Conservation (phyloP, 306 rosid genomes). For the Abrus pulchellus region DNA sequence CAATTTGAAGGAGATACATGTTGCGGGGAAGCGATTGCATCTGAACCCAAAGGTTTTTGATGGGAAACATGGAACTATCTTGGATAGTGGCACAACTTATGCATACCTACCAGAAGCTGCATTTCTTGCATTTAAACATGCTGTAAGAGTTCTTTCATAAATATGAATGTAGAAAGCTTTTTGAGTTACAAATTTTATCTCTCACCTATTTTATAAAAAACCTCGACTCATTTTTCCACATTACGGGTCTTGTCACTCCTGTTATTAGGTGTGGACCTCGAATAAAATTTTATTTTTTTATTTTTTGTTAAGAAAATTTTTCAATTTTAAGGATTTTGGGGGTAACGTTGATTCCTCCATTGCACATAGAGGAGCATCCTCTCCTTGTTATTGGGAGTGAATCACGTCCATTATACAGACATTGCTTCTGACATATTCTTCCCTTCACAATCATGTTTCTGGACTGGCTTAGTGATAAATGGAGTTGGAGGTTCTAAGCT, state of each 20-base stretch:
- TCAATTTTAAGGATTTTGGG: neutral
- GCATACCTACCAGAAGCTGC: conserved; percentile 87
- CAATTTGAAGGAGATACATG: conserved; percentile 89
- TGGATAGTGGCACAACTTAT: conserved; percentile 98
- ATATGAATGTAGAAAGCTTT: conserved; percentile 4
- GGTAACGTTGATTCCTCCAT: conserved; percentile 7
- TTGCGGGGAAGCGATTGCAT: conserved; percentile 82
- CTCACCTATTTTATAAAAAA: conserved; percentile 7
- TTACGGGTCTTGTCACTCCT: neutral
- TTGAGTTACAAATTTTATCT: conserved; percentile 10
- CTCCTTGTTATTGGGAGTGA: conserved; percentile 37
- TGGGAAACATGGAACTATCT: conserved; percentile 81
- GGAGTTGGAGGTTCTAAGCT: conserved; percentile 19
- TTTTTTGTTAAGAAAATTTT: neutral
- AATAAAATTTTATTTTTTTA: conserved; percentile 17
- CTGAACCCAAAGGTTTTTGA: conserved; percentile 78
- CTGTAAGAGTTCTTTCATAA: conserved; percentile 75
- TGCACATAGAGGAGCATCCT: conserved; percentile 14
- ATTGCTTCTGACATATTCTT: conserved; percentile 17
- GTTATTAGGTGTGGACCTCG: conserved; percentile 5
- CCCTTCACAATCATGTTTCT: conserved; percentile 7
- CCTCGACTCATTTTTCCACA: conserved; percentile 16
- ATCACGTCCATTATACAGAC: conserved; percentile 37
- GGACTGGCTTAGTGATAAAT: conserved; percentile 3
- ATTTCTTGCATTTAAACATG: conserved; percentile 78